phyloP scores from a whole-genome alignment of 2,329 filamentous ascomycete species.

The Trichocomaceae sp. region DNA sequence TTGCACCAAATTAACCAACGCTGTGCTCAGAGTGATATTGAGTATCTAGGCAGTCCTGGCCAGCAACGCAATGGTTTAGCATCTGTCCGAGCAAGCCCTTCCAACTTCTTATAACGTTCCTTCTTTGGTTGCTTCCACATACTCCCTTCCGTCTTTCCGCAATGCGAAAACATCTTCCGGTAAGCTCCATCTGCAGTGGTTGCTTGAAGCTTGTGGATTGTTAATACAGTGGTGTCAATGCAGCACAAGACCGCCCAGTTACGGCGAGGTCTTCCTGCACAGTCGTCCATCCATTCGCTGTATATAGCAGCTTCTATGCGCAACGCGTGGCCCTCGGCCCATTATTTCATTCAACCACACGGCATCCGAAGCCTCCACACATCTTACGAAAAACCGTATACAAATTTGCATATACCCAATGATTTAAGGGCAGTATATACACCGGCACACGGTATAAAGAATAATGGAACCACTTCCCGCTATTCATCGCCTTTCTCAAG shows the following conservation, averaged over 20 bases:
- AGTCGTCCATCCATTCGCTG: not conserved
- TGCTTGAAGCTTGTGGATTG: not conserved
- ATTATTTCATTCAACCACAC: not conserved
- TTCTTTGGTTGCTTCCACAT: not conserved
- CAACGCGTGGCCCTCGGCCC: not conserved
- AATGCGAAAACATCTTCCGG: constrained; percentile 8
- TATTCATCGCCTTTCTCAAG: constrained; percentile 15
- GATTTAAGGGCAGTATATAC: not conserved
- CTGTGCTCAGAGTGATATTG: no score
- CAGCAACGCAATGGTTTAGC: constrained; percentile 1
- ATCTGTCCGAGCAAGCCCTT: not conserved
- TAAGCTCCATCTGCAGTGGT: not conserved
- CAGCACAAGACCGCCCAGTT: not conserved
- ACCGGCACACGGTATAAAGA: not conserved
- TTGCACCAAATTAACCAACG: not conserved
- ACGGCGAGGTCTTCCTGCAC: not conserved
- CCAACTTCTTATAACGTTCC: not conserved
- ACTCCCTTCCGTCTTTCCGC: not conserved
- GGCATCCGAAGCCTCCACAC: constrained; percentile 4
- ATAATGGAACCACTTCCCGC: not conserved
- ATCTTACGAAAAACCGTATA: not conserved
- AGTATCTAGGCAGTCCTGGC: not conserved
- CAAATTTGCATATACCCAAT: not conserved
- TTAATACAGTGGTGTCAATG: not conserved
- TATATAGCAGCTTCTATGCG: not conserved